phyloP scores from a whole-genome alignment of 768 basidiomycete species.

The Amanita exitialis region DNA sequence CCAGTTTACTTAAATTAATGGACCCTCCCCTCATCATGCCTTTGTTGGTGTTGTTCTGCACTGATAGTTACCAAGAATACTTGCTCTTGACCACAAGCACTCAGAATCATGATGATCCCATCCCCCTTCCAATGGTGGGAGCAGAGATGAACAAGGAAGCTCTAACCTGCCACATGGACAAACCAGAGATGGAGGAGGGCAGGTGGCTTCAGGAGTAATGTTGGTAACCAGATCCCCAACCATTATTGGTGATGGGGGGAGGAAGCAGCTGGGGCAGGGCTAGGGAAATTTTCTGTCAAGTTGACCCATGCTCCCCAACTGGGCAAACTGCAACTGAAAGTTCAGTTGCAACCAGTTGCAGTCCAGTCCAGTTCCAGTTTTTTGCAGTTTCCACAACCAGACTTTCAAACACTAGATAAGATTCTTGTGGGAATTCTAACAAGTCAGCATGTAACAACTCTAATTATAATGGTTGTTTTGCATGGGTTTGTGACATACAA shows the following conservation, averaged over 20 bases:
- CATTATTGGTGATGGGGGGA: background rate
- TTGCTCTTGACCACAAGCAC: background rate
- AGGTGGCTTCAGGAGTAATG: background rate
- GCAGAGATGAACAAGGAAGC: conserved; percentile 1
- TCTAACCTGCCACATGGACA: conserved; percentile 1
- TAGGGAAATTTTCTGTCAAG: background rate
- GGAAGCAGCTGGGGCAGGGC: background rate
- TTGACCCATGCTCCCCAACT: conserved; percentile 5
- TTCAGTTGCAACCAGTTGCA: too few relatives aligned
- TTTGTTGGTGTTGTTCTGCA: background rate
- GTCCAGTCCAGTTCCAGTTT: too few relatives aligned
- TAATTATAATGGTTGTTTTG: too few relatives aligned
- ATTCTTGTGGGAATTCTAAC: too few relatives aligned
- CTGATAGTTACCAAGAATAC: background rate
- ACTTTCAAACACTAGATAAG: too few relatives aligned
- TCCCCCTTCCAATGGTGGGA: background rate
- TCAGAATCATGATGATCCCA: background rate
- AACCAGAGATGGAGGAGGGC: background rate
- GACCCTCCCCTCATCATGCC: background rate
- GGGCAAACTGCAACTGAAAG: too few relatives aligned
- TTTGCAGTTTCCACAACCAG: too few relatives aligned
- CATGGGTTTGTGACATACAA: too few relatives aligned
- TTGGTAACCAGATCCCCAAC: background rate
- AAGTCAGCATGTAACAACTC: too few relatives aligned
- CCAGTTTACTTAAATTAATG: conserved; percentile 1